Evolutionary conservation across 805 yeast genomes (phyloP), one percentile per base, ranked within the genome.

Genomic region (Candida methanosorbosa): DNA sequence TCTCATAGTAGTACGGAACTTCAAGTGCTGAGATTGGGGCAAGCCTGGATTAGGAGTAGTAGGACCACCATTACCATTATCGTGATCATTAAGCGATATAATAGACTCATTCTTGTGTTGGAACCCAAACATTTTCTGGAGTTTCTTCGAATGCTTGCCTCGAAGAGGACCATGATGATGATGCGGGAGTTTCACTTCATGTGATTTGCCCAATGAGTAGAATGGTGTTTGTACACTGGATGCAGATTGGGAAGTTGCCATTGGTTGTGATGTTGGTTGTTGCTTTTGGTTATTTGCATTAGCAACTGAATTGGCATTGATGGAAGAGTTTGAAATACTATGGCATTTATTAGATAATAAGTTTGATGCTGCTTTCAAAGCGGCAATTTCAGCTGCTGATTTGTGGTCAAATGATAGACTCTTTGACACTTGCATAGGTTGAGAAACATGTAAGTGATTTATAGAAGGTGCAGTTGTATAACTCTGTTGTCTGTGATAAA

Each of bases 1-100:
- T 22, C 80, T 54, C 66, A 74, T 61, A 4, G 80, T 74, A 5
- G 75, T 67, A 36, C 63, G 66, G 43, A 74, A 63, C 30, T 63
- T 65, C 18, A 71, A 64, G 3, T 50, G 51, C n/a, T 40, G 46
- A 12, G 37, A 41, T 12, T 20, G 43, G n/a, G 39, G 42, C 11
- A n/a, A n/a, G n/a, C n/a, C n/a, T n/a, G n/a, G n/a, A 9, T 26
- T 11, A 11, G 32, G 20, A 17, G 18, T 14, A 9, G 15, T 22
- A 24, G 6, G 14, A 24, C 11, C 15, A 24, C 7, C 12, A 24
- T n/a, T 24, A n/a, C 6, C 14, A 15, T 21, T 13, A 15, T 30
- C 27, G 14, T 18, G 15, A 11, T 33, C 38, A 21, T 18, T 21
- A 11, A 24, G 16, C 8, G 39, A 31, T 12, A 4, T 29, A 13